phyloP scores from a whole-genome alignment of 2,329 filamentous ascomycete species.

The Cytospora chrysosperma region DNA sequence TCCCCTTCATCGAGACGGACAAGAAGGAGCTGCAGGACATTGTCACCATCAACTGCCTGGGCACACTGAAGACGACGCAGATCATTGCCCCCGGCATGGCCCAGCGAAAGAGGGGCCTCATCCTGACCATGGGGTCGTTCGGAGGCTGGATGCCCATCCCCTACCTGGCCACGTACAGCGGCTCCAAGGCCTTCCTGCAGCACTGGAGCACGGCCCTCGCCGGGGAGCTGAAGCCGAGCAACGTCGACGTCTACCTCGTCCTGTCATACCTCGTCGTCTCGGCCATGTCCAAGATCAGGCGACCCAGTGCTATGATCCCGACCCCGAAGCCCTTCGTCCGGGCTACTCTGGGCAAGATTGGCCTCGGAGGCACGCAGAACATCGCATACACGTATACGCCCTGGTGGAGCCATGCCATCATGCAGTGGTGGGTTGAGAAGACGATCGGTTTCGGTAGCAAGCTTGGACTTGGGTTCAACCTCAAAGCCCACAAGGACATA shows the following conservation, averaged over 20 bases:
- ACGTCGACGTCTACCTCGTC: slow-evolving; percentile 86
- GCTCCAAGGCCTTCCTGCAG: slow-evolving; percentile 96
- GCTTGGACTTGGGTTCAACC: slow-evolving; percentile 50
- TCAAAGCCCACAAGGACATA: slow-evolving; percentile 78
- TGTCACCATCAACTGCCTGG: slow-evolving; percentile 91
- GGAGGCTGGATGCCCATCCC: slow-evolving; percentile 90
- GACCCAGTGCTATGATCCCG: slow-evolving; percentile 74
- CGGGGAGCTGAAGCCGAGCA: slow-evolving; percentile 75
- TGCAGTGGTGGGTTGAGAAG: slow-evolving; percentile 77
- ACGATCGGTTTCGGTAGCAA: slow-evolving; percentile 51
- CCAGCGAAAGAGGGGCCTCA: slow-evolving; percentile 78
- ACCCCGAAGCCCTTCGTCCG: slow-evolving; percentile 80
- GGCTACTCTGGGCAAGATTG: slow-evolving; percentile 76
- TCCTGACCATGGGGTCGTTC: slow-evolving; percentile 97
- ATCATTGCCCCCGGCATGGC: slow-evolving; percentile 82
- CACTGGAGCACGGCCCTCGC: slow-evolving; percentile 89
- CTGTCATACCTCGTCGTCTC: slow-evolving; percentile 92
- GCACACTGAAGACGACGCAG: slow-evolving; percentile 84
- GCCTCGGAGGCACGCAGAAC: slow-evolving; percentile 73
- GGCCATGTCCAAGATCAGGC: slow-evolving; percentile 94
- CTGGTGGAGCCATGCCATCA: slow-evolving; percentile 86
- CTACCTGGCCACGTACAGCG: slow-evolving; percentile 91
- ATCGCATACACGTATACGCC: slow-evolving; percentile 85
- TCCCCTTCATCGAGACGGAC: slow-evolving; percentile 78
- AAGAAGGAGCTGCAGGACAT: slow-evolving; percentile 83